A percentile compares a stretch with the other conserved stretches of the same genome.
Evolutionary conservation across 2,329 filamentous ascomycete species (phyloP).

Genomic region (Trichoderma koningiopsis): DNA sequence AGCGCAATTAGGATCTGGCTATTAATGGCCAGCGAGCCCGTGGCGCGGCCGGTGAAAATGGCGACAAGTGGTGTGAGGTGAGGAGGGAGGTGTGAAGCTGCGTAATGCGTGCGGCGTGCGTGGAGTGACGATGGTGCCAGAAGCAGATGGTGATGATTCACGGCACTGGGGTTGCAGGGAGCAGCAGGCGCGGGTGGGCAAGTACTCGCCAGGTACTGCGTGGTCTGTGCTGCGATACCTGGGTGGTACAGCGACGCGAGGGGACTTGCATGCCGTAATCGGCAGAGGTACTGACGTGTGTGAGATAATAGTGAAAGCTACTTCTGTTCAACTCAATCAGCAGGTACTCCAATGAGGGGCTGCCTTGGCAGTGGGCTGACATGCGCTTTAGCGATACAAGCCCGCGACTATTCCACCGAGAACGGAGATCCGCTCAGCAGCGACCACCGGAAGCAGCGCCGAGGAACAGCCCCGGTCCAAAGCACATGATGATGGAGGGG

Average conservation of each 20-base stretch:
- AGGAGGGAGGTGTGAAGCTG: constrained; percentile 8
- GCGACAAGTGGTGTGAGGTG: constrained; percentile 20
- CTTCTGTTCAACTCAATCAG: not conserved
- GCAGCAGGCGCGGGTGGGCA: not conserved
- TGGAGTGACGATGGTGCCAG: constrained; percentile 19
- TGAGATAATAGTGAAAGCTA: not conserved
- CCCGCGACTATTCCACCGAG: constrained; percentile 10
- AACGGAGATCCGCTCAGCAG: constrained; percentile 22
- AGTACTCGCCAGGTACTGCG: not conserved
- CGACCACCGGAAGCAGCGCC: constrained; percentile 14
- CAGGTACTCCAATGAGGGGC: constrained; percentile 5
- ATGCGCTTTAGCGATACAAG: constrained; percentile 2
- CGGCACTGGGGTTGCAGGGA: not conserved
- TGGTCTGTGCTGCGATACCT: not conserved
- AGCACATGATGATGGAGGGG: not conserved
- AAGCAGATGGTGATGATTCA: not conserved
- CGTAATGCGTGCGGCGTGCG: constrained; percentile 14
- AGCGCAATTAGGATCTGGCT: constrained; percentile 20
- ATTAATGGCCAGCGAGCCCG: constrained; percentile 22
- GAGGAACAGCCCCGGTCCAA: not conserved
- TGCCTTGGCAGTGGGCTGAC: constrained; percentile 16
- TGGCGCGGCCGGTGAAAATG: constrained; percentile 3
- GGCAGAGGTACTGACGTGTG: not conserved
- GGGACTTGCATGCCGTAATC: not conserved
- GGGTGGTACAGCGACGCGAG: not conserved